These are phyloP conservation scores for Ogataea degrootiae DNA, from an alignment of 805 yeast species.

Conservation along the genomic window DNA sequence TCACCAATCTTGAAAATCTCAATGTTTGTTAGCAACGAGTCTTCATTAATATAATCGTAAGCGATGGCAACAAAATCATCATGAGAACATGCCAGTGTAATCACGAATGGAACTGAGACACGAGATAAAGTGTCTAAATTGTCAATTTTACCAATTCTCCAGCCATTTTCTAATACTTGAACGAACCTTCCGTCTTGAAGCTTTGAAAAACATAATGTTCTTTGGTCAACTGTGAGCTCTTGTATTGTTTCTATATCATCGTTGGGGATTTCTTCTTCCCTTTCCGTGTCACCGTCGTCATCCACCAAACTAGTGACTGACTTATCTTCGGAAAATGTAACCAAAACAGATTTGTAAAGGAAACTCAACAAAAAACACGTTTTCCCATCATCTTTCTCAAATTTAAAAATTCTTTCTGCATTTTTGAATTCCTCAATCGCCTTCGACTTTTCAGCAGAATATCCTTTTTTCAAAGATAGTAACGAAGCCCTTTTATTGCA, in stretches of 20 bases:
- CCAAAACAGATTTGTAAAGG: slow-evolving; percentile 9
- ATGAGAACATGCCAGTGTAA: slow-evolving; percentile 12
- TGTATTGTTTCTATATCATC: slow-evolving; percentile 7
- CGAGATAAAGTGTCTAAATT: slow-evolving; percentile 1
- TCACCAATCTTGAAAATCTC: slow-evolving; percentile 10
- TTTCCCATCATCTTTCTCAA: slow-evolving; percentile 5
- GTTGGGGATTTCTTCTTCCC: neutral
- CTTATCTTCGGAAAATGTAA: slow-evolving; percentile 2
- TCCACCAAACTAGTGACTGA: too few relatives aligned
- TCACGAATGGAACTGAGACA: slow-evolving; percentile 10
- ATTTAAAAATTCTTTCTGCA: slow-evolving; percentile 10
- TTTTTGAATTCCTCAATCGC: slow-evolving; percentile 11
- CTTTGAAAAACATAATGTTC: slow-evolving; percentile 12
- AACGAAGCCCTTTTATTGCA: slow-evolving; percentile 21
- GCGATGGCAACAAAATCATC: slow-evolving; percentile 10
- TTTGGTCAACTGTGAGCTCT: slow-evolving; percentile 7
- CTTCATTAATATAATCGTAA: slow-evolving; percentile 9
- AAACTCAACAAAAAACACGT: slow-evolving; percentile 12
- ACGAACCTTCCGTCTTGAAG: slow-evolving; percentile 8
- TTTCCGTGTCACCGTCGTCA: neutral
- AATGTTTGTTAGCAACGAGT: slow-evolving; percentile 5
- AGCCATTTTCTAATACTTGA: slow-evolving; percentile 18
- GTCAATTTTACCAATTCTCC: slow-evolving; percentile 20
- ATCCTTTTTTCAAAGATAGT: slow-evolving; percentile 22
- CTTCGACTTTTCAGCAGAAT: slow-evolving; percentile 16